Base-by-base conservation (phyloP, 192 early-diverging fungal species). In the Backusella macrospora region DNA sequence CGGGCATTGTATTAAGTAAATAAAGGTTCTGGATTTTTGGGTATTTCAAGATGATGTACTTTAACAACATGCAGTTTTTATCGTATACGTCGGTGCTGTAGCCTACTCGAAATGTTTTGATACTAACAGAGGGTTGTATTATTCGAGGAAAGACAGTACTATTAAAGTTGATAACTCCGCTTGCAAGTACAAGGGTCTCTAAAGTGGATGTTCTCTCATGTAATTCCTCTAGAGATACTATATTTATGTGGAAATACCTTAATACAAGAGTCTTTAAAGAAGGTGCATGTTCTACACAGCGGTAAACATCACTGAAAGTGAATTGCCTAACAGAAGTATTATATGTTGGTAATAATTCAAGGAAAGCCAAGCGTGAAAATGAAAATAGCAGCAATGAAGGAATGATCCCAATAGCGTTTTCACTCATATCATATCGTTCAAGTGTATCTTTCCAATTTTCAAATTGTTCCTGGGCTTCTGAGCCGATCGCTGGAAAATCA, bases 211-310 rank as follows among this genome's bases (percentile, higher is more conserved):
- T 59, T 4, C 26, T 59, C 12, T 18, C 21, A n/a, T 59, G 52
- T 26, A 59, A 26, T n/a, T 59, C 52, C 52, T 59, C 52, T 26
- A 59, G 12, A 12, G 21, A 59, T 26, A 23, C 5, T 59, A 59
- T 21, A 26, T 59, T 23, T 59, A 59, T 59, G 18, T 59, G 52
- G 26, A 59, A 59, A 59, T 59, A 59, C 26, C 52, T 23, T 21
- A 59, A 10, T n/a, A 59, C 52, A 59, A 59, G 52, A 59, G 52
- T 59, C 52, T 59, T 59, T 23, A 59, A 59, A 18, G 52, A 59
- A 59, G 52, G 52, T 23, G 52, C 52, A 59, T 59, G 52, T 59
- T 59, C 52, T 23, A 59, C 52, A 13, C 52, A 59, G 26, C 52
- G 52, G 12, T 8, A 3, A 12, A 59, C 52, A 59, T 59, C 52